These are phyloP conservation scores for Suillus placidus DNA, from an alignment of 768 basidiomycete genomes.

Conservation along the genomic window DNA sequence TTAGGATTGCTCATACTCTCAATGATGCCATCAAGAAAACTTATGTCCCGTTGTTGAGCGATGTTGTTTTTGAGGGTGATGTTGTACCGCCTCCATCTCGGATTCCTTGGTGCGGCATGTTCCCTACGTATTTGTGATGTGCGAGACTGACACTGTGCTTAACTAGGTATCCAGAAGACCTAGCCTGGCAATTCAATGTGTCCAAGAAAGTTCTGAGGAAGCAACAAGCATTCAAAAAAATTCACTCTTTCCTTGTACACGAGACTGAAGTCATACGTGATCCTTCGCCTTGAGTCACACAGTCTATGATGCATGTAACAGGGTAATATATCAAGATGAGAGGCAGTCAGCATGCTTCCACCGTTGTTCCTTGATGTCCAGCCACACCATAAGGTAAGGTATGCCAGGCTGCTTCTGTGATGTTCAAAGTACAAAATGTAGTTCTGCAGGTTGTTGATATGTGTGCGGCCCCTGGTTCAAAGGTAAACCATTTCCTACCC, in stretches of 20 bases:
- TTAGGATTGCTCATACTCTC: slow-evolving; percentile 69
- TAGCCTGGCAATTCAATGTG: slow-evolving; percentile 96
- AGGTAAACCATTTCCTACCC: too few species aligned
- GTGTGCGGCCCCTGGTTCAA: too few species aligned
- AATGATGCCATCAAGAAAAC: slow-evolving; percentile 77
- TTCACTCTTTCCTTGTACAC: slow-evolving; percentile 94
- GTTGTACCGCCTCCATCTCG: slow-evolving; percentile 77
- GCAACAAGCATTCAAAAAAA: slow-evolving; percentile 87
- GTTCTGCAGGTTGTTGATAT: too few species aligned
- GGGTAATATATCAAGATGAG: slow-evolving; percentile 96
- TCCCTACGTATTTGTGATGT: not conserved
- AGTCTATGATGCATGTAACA: slow-evolving; percentile 31
- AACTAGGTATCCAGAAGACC: slow-evolving; percentile 87
- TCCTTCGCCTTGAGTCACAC: not conserved
- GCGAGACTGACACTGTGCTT: not conserved
- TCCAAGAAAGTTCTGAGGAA: slow-evolving; percentile 87
- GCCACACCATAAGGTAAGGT: slow-evolving; percentile 78
- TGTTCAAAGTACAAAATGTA: too few species aligned
- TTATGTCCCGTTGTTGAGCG: too few species aligned
- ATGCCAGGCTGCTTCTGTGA: too few species aligned
- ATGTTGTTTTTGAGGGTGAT: slow-evolving; percentile 77
- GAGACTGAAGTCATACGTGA: slow-evolving; percentile 92
- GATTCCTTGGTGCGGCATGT: slow-evolving; percentile 70
- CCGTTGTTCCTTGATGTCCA: slow-evolving; percentile 91
- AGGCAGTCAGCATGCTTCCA: slow-evolving; percentile 99